These are phyloP conservation scores for Trametes polyzona DNA, from an alignment of 1,284 basidiomycete genomes.

Conservation along the genomic window DNA sequence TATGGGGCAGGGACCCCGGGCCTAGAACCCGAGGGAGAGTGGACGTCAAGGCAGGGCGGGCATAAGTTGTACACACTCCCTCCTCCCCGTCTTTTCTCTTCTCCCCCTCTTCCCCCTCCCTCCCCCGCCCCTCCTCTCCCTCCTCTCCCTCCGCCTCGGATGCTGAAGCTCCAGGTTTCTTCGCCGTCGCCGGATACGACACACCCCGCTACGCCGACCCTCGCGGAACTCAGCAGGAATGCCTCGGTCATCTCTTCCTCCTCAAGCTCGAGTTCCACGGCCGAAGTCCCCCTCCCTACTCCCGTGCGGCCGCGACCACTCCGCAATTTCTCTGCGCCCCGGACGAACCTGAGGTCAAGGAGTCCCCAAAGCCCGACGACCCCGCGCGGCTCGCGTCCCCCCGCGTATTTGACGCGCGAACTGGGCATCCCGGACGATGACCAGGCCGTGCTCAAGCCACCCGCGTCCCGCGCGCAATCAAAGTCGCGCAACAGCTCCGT, in stretches of 20 bases:
- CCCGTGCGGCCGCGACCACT: conserved; percentile 60
- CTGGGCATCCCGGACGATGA: conserved; percentile 50
- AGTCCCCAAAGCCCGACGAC: conserved; percentile 55
- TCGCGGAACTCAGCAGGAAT: conserved; percentile 73
- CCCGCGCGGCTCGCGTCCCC: conserved; percentile 50
- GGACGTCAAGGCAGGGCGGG: conserved; percentile 16
- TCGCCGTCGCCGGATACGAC: conserved; percentile 42
- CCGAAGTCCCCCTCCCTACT: conserved; percentile 44
- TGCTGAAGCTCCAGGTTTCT: conserved; percentile 47
- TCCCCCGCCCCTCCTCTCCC: conserved; percentile 11
- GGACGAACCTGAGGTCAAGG: conserved; percentile 42
- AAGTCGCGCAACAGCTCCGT: conserved; percentile 52
- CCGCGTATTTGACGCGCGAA: conserved; percentile 64
- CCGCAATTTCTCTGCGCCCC: conserved; percentile 69
- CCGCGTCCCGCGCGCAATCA: conserved; percentile 40
- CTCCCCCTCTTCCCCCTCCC: conserved; percentile 16
- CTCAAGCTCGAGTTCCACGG: conserved; percentile 60
- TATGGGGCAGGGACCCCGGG: conserved; percentile 12
- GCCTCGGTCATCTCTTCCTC: conserved; percentile 75
- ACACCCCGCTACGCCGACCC: conserved; percentile 41
- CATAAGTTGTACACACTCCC: conserved; percentile 24
- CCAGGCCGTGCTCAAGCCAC: conserved; percentile 32
- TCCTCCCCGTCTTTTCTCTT: conserved; percentile 21
- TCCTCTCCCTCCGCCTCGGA: conserved; percentile 28
- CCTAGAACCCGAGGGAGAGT: conserved; percentile 19